Evolutionary conservation across 2,329 filamentous ascomycete species (phyloP), one percentile per base, ranked within the genome.

Genomic region (Paraphoma sp.): DNA sequence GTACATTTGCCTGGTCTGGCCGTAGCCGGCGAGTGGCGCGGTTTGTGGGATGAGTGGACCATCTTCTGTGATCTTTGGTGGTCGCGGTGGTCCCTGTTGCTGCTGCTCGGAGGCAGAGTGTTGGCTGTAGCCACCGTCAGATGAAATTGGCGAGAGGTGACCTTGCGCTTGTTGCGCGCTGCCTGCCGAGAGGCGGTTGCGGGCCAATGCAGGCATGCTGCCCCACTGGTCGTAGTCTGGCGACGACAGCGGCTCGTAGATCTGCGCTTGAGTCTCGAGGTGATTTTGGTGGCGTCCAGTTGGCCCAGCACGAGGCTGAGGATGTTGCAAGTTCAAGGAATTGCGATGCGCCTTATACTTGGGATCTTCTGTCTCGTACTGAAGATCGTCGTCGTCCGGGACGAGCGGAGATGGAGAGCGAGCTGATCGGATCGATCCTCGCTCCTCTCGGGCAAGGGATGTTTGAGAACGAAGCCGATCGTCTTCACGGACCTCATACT

Each of bases 321-420:
- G 91, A 75, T 94, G 91, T 71, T 92, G 87, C 40, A 94, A 80
- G 68, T 92, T 92, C 53, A 93, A 75, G 28, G 90, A 93, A 77
- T 93, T 91, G 65, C 91, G 88, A 73, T 93, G 89, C 53, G 89
- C 90, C 75, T 90, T 89, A 76, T 93, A 93, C 75, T 93, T 93
- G 45, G 90, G 89, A 64, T 93, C 89, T 41, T 83, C 80, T 60
- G 80, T 73, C 38, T 72, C 68, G 23, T 70, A 69, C n/a, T 67
- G 56, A 28, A 62, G 18, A 31, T 65, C 59, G 86, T 88, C 29
- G 86, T 88, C 30, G 55, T 85, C 85, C 2, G 83, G 81, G 42
- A 84, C 81, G 6, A 86, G 79, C 3, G 83, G 82, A 0, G 81
- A 81, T 1, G 86, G 83, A 30, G 86, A 72, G 69, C 74, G 59